A percentile compares a stretch with the other conserved stretches of the same genome.
These are phyloP conservation scores for Allomyces arbusculus DNA, from an alignment of 192 early-diverging fungal genomes.

Conservation along the genomic window DNA sequence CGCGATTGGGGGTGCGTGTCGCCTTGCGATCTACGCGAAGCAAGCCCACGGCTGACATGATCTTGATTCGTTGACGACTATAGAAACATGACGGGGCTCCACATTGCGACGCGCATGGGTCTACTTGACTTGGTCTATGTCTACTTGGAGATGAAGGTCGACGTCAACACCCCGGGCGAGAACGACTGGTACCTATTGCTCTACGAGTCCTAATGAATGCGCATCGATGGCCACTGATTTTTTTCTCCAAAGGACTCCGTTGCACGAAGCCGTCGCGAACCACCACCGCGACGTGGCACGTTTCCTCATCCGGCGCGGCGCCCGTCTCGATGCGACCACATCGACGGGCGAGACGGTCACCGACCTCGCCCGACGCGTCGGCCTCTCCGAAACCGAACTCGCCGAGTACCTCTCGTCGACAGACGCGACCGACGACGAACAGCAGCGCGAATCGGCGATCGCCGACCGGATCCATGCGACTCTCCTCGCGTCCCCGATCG, in stretches of 20 bases:
- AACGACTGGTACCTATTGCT: background rate
- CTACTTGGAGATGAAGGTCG: slow-evolving; percentile 1
- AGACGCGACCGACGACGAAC: background rate
- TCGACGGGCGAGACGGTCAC: background rate
- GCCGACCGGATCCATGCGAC: too few species aligned
- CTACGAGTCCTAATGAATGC: too few species aligned
- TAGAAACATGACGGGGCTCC: background rate
- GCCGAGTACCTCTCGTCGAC: background rate
- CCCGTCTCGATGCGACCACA: background rate
- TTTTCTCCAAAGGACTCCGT: background rate
- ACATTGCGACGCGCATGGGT: slow-evolving; percentile 1
- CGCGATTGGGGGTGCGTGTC: background rate
- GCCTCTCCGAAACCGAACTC: background rate
- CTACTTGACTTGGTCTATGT: background rate
- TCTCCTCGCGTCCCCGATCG: too few species aligned
- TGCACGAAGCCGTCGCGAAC: background rate
- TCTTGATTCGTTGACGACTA: background rate
- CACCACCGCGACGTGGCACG: background rate
- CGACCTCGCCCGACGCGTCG: background rate
- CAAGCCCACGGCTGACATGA: background rate
- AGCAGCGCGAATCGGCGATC: too few species aligned
- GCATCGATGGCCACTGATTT: too few species aligned
- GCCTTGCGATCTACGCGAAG: too few species aligned
- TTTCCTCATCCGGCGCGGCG: background rate
- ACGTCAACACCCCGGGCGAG: slow-evolving; percentile 1